Evolutionary conservation across 371 early-diverging fungal genomes (phyloP), one percentile per base, ranked within the genome.

Genomic region (Sporodiniella umbellata): DNA sequence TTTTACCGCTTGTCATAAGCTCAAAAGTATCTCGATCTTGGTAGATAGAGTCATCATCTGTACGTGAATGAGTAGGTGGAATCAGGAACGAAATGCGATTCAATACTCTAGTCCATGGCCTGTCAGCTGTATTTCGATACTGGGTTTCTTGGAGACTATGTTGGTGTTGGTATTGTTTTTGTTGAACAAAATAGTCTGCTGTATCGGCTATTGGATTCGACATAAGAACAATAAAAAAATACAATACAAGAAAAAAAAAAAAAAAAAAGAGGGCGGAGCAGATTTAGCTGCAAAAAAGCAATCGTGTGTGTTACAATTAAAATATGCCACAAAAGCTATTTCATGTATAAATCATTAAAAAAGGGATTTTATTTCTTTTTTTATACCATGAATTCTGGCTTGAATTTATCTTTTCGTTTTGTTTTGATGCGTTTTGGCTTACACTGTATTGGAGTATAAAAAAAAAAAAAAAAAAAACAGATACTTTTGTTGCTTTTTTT

Each of bases 121-220:
- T 26, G 8, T 59, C 59, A 12, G 38, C 38, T 31, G 31, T 25
- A 26, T 44, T 43, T 30, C 31, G 50, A 28, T 23, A 33, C 1
- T 25, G n/a, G 49, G 30, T 17, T 30, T 26, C 49, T 18, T 48
- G 43, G 21, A 21, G 12, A 30, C 10, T 24, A 8, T 48, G 48
- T 18, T 51, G 55, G 30, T 23, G 54, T 24, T 53, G 54, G 37
- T 50, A 53, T 33, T 53, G 53, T 11, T 18, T 42, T 1, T 37
- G 49, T 10, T 56, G 58, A 37, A 54, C 62, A 56, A 72, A 72
- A 45, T 66, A 72, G 15, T 64, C 60, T 19, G 69, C 73, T 31
- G 63, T 66, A 49, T 68, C 73, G 18, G 69, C 59, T 48, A 72
- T 69, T 19, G 69, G 73, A 48, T 68, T 72, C 37, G 73, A 68